phyloP scores from a whole-genome alignment of 495 filamentous ascomycete genomes.

The Pseudomonodictys pantanalensis region DNA sequence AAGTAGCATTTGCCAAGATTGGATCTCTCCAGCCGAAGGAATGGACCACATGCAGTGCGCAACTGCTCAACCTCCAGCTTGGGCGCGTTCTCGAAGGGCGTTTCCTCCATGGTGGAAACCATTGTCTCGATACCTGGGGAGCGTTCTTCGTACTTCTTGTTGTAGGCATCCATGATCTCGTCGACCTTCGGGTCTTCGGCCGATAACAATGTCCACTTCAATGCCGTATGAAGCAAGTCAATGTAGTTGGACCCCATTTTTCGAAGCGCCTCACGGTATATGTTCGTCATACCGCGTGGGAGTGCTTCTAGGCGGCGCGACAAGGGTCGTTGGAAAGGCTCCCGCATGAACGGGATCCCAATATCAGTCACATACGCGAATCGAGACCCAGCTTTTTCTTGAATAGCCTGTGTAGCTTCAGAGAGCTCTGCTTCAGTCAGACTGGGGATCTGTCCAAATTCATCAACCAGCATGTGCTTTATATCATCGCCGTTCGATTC shows the following conservation, averaged over 20 bases:
- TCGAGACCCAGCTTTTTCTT: conserved; percentile 4
- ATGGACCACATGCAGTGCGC: not conserved
- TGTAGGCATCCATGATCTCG: not conserved
- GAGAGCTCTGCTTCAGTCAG: conserved; percentile 1
- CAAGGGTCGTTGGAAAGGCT: conserved; percentile 10
- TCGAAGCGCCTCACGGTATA: conserved; percentile 5
- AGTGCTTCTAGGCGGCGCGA: conserved; percentile 2
- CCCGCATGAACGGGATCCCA: conserved; percentile 2
- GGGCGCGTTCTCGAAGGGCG: not conserved
- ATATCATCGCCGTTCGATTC: not conserved
- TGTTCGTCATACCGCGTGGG: conserved; percentile 4
- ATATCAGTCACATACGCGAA: conserved; percentile 10
- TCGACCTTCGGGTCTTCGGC: not conserved
- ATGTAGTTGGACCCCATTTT: conserved; percentile 13
- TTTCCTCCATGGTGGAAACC: not conserved
- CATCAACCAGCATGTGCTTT: not conserved
- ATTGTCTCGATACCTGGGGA: not conserved
- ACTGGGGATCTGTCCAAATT: not conserved
- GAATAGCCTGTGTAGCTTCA: conserved; percentile 3
- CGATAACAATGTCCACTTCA: not conserved
- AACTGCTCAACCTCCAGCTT: not conserved
- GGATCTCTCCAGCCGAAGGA: not conserved
- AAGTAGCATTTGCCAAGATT: not conserved
- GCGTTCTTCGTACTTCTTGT: not conserved
- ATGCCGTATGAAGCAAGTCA: conserved; percentile 1